These are phyloP conservation scores for Malbranchea cinnamomea DNA, from an alignment of 2,329 filamentous ascomycete genomes.

Conservation along the genomic window DNA sequence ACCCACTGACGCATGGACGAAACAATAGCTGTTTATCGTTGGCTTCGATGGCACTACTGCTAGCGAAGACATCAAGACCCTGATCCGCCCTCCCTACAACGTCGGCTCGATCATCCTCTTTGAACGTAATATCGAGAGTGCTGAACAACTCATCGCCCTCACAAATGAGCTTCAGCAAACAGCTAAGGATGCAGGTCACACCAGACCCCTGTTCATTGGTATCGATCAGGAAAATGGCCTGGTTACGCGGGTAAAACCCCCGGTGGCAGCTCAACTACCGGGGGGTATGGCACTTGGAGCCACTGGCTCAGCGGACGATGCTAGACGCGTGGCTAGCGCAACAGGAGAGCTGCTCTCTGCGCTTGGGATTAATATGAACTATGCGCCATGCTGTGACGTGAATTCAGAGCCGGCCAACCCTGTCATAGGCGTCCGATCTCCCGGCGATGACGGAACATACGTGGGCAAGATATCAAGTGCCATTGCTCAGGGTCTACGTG, in stretches of 20 bases:
- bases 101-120: slow-evolving; percentile 30
- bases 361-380: slow-evolving; percentile 33
- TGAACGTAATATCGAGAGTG: slow-evolving; percentile 25
- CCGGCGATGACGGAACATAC: slow-evolving; percentile 27
- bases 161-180: slow-evolving; percentile 21
- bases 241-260: slow-evolving; percentile 27
- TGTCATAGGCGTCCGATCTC: slow-evolving; percentile 30
- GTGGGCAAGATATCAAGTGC: slow-evolving; percentile 29
- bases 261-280: slow-evolving; percentile 26
- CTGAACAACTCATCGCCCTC: slow-evolving; percentile 18
- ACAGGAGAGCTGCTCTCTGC: slow-evolving; percentile 25
- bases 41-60: slow-evolving; percentile 27
- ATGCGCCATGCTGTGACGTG: slow-evolving; percentile 30
- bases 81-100: slow-evolving; percentile 26
- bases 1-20: neutral
- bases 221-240: slow-evolving; percentile 34
- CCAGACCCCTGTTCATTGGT: slow-evolving; percentile 28
- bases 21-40: slow-evolving; percentile 29
- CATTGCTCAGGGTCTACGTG: slow-evolving; percentile 22
- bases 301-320: slow-evolving; percentile 20
- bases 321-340: slow-evolving; percentile 21
- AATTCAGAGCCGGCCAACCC: slow-evolving; percentile 31
- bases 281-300: slow-evolving; percentile 32
- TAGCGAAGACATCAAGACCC: slow-evolving; percentile 27
- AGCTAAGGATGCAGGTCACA: slow-evolving; percentile 24